phyloP scores from a whole-genome alignment of 306 rosid species.

The Rosa persica region DNA sequence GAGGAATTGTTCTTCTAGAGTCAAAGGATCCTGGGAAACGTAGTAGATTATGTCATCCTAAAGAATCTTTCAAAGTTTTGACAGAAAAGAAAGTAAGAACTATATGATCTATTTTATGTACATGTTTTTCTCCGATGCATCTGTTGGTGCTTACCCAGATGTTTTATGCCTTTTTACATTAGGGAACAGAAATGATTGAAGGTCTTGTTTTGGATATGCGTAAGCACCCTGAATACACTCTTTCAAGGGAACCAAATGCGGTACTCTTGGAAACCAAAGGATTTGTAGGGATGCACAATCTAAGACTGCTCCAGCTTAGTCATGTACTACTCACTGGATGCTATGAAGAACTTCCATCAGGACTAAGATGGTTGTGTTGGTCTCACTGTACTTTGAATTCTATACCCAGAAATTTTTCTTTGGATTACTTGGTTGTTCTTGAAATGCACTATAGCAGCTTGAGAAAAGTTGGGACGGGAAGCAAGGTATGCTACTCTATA shows the following conservation, averaged over 20 bases:
- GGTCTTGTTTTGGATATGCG: neutral
- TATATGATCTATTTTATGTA: neutral
- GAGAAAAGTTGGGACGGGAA: neutral
- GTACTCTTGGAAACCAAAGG: neutral
- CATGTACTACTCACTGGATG: neutral
- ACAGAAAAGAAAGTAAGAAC: neutral
- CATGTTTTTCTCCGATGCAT: neutral
- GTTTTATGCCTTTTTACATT: too few relatives aligned
- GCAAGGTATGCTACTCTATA: too few relatives aligned
- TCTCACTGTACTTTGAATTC: neutral
- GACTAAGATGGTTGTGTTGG: conserved; percentile 1
- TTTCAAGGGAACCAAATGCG: neutral
- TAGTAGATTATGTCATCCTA: neutral
- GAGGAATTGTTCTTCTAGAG: neutral
- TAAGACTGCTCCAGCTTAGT: conserved; percentile 3
- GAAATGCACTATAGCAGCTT: conserved; percentile 12
- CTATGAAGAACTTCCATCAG: neutral
- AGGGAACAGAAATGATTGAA: neutral
- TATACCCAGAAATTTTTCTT: neutral
- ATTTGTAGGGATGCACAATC: neutral
- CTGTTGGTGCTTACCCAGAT: neutral
- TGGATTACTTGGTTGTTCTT: conserved; percentile 6
- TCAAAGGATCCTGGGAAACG: neutral
- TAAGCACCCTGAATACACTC: neutral
- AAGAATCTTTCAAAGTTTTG: neutral